phyloP scores from a whole-genome alignment of 768 basidiomycete genomes.

The Pleurotus giganteus region DNA sequence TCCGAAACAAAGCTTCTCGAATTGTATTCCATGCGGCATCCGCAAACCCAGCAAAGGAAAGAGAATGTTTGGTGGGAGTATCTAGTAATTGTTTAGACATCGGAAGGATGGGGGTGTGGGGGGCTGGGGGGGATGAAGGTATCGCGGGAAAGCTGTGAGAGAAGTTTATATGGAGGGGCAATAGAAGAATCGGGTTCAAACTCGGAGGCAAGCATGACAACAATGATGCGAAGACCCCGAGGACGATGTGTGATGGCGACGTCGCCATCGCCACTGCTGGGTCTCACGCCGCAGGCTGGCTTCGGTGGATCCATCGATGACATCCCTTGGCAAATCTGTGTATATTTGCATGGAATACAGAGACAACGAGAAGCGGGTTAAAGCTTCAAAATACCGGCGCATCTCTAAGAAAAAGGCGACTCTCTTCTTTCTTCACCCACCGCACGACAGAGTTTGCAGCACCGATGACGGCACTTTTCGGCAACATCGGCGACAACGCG shows the following conservation, averaged over 20 bases:
- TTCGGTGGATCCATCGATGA: too few species aligned
- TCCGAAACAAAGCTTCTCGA: slow-evolving; percentile 38
- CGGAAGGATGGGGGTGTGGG: neutral
- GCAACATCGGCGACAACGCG: slow-evolving; percentile 74
- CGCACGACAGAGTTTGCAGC: slow-evolving; percentile 87
- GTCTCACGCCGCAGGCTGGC: slow-evolving; percentile 1
- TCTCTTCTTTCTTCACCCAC: slow-evolving; percentile 92
- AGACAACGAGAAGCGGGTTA: neutral
- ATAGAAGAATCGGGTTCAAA: too few species aligned
- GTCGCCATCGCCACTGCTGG: neutral
- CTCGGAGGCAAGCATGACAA: too few species aligned
- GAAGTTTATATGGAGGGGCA: neutral
- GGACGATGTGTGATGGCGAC: slow-evolving; percentile 1
- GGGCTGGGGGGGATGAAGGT: too few species aligned
- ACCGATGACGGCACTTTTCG: slow-evolving; percentile 84
- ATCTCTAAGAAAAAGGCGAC: slow-evolving; percentile 75
- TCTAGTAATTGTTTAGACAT: slow-evolving; percentile 39
- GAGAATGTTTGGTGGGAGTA: slow-evolving; percentile 40
- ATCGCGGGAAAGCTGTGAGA: neutral
- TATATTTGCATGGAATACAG: neutral
- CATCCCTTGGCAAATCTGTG: neutral
- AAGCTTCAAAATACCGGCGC: slow-evolving; percentile 77
- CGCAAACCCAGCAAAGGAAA: slow-evolving; percentile 39
- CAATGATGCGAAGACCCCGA: neutral
- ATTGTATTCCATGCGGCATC: slow-evolving; percentile 41